These are phyloP conservation scores for Lodderomyces jiufengensis DNA, from an alignment of 1,139 yeast species.

Conservation along the genomic window DNA sequence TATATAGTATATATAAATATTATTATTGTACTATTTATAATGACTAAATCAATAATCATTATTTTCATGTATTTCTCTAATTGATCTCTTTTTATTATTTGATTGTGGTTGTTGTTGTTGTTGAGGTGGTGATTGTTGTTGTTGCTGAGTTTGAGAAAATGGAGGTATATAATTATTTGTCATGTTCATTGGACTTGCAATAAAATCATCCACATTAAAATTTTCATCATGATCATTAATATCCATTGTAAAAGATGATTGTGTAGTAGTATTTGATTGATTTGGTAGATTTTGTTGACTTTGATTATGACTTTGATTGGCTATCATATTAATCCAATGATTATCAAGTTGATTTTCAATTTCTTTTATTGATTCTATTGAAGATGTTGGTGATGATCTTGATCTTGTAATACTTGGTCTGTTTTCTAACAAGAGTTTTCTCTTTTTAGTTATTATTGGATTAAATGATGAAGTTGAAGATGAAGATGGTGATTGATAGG, in stretches of 20 bases:
- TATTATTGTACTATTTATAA: no score
- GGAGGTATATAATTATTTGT: neutral
- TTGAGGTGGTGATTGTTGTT: constrained; percentile 3
- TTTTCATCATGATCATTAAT: no score
- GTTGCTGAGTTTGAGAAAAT: neutral
- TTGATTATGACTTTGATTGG: constrained; percentile 35
- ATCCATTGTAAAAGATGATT: constrained; percentile 27
- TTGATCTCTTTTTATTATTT: constrained; percentile 14
- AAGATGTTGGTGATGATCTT: constrained; percentile 23
- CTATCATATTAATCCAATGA: constrained; percentile 46
- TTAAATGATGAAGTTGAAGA: constrained; percentile 1
- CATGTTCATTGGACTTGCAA: constrained; percentile 1
- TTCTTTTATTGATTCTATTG: constrained; percentile 56
- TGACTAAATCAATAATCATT: no score
- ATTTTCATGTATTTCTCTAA: constrained; percentile 20
- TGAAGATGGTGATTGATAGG: constrained; percentile 2
- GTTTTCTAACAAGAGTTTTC: constrained; percentile 6
- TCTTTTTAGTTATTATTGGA: constrained; percentile 5
- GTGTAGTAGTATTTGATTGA: constrained; percentile 34
- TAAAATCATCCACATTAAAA: constrained; percentile 38
- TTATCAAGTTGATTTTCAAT: no score
- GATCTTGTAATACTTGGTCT: constrained; percentile 14
- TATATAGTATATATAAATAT: no score
- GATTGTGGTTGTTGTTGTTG: neutral
- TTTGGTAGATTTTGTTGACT: constrained; percentile 21